Evolutionary conservation across 306 rosid species (phyloP).

Genomic region (Abrus pulchellus): DNA sequence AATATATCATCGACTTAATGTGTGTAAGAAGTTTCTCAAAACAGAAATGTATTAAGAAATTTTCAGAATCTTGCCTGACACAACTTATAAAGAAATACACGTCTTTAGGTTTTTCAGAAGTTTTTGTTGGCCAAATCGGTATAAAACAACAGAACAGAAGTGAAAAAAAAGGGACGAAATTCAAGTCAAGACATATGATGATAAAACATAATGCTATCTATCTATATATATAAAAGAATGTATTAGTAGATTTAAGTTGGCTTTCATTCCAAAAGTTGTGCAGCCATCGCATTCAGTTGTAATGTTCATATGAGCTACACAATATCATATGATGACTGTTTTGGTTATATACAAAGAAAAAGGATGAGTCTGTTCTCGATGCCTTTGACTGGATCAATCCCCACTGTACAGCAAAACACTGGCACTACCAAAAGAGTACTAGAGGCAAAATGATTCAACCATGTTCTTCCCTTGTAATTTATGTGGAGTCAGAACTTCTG

Average conservation of each 20-base stretch:
- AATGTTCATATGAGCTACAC: conserved; percentile 30
- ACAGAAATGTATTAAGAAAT: neutral
- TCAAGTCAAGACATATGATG: neutral
- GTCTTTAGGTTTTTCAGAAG: neutral
- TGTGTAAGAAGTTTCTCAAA: neutral
- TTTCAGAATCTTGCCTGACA: conserved; percentile 21
- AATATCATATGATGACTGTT: conserved; percentile 11
- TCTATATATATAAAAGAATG: neutral
- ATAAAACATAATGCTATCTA: neutral
- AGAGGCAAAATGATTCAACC: conserved; percentile 34
- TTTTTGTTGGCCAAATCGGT: no score
- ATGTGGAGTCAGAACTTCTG: conserved; percentile 55
- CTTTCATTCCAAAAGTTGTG: conserved; percentile 38
- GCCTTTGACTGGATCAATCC: conserved; percentile 33
- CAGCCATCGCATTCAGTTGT: conserved; percentile 20
- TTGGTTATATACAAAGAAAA: conserved; percentile 32
- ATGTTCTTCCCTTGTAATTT: conserved; percentile 39
- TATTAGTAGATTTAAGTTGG: neutral
- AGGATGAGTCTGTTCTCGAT: conserved; percentile 8
- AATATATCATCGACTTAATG: conserved; percentile 3
- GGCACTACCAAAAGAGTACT: conserved; percentile 18
- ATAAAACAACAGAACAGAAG: no score
- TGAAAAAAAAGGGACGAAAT: neutral
- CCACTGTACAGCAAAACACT: conserved; percentile 44
- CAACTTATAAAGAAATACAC: neutral